Evolutionary conservation across 208 protist species (phyloP).

Genomic region (Trypanosomatidae sp.): DNA sequence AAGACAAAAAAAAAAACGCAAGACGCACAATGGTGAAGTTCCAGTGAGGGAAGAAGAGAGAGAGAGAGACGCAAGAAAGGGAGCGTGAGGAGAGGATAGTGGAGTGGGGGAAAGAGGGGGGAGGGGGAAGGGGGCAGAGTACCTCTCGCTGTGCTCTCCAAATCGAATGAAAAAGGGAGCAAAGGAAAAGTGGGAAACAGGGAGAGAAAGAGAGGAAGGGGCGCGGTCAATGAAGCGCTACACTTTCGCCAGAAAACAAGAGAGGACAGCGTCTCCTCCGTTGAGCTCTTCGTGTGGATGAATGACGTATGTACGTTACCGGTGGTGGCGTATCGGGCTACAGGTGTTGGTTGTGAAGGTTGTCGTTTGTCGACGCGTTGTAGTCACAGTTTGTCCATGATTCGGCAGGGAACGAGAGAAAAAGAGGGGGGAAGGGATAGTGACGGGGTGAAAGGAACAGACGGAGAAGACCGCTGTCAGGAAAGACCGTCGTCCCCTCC

Average conservation of each 20-base stretch:
- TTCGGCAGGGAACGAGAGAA: neutral
- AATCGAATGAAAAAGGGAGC: neutral
- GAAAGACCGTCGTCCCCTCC: neutral
- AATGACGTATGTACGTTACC: neutral
- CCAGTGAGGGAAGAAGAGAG: neutral
- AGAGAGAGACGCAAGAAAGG: neutral
- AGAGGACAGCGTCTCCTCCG: conserved; percentile 5
- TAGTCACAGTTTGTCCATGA: neutral
- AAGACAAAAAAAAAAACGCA: neutral
- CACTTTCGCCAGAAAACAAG: conserved; percentile 15
- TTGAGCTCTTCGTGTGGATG: neutral
- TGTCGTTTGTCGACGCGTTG: neutral
- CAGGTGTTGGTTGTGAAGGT: neutral
- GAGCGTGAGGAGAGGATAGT: neutral
- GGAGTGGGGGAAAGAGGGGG: neutral
- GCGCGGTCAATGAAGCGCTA: neutral
- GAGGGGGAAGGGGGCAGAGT: neutral
- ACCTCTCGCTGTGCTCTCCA: neutral
- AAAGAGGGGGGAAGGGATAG: neutral
- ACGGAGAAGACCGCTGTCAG: neutral
- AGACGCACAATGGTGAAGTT: neutral
- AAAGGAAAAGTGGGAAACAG: neutral
- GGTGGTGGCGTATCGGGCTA: neutral
- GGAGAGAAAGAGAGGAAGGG: neutral
- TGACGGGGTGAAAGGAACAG: too few species aligned